Conservation (phyloP, 2,329 filamentous ascomycete species). For the Didymella pinodella region DNA sequence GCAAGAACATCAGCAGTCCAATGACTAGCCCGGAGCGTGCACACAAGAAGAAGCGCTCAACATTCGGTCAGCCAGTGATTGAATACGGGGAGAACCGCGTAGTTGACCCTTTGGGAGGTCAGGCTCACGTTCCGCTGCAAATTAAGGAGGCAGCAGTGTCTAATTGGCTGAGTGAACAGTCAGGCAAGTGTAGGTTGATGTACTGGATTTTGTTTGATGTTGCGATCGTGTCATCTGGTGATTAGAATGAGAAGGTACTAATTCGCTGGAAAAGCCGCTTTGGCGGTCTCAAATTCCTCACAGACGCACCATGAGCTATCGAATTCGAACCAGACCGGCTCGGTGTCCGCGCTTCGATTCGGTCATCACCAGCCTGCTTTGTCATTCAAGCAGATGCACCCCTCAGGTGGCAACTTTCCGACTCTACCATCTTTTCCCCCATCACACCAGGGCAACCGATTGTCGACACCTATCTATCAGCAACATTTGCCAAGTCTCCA, state of each 20-base stretch:
- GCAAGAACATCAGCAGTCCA: conserved; percentile 1
- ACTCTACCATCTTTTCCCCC: neutral
- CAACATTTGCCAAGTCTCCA: neutral
- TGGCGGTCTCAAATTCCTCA: neutral
- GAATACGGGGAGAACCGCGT: neutral
- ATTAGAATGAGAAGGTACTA: neutral
- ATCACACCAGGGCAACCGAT: neutral
- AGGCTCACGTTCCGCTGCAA: neutral
- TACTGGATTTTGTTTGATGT: neutral
- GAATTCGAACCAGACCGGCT: neutral
- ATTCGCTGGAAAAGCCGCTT: conserved; percentile 1
- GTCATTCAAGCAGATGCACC: neutral
- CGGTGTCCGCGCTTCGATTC: neutral
- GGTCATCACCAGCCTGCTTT: neutral
- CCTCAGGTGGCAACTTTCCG: neutral
- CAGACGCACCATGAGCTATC: neutral
- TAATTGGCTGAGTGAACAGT: conserved; percentile 6
- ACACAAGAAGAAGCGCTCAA: conserved; percentile 3
- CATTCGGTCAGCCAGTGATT: neutral
- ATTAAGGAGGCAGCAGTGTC: conserved; percentile 8
- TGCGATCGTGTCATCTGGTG: neutral
- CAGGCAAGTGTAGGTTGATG: conserved; percentile 5
- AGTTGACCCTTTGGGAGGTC: conserved; percentile 4
- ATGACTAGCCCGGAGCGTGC: neutral
- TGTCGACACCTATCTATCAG: neutral